phyloP scores from a whole-genome alignment of 306 rosid species.

The Trifolium repens region DNA sequence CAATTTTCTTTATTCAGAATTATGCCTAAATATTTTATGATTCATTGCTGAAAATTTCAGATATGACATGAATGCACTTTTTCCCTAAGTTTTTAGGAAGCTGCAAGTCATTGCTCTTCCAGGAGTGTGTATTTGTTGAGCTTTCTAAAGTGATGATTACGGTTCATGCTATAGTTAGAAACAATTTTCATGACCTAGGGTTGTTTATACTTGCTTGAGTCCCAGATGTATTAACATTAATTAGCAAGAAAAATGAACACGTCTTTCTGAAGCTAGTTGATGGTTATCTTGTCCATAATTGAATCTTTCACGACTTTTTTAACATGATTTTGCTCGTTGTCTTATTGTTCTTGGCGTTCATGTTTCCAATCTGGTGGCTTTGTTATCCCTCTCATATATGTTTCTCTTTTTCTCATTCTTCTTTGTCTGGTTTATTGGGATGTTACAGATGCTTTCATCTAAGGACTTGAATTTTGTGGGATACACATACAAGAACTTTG shows the following conservation, averaged over 20 bases:
- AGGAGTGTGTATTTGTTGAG: slow-evolving; percentile 11
- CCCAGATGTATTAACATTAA: slow-evolving; percentile 9
- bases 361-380: neutral
- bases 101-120: slow-evolving; percentile 1
- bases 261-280: slow-evolving; percentile 21
- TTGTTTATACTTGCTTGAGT: slow-evolving; percentile 12
- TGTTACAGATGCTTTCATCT: slow-evolving; percentile 90
- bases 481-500: slow-evolving; percentile 94
- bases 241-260: slow-evolving; percentile 3
- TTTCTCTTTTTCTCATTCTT: neutral
- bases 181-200: neutral
- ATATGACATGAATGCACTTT: slow-evolving; percentile 4
- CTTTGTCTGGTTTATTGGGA: slow-evolving; percentile 23
- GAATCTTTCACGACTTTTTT: neutral
- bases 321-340: neutral
- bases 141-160: slow-evolving; percentile 9
- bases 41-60: neutral
- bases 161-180: neutral
- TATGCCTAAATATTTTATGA: neutral
- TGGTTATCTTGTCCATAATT: slow-evolving; percentile 10
- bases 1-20: neutral
- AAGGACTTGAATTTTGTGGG: slow-evolving; percentile 97
- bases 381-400: neutral
- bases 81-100: slow-evolving; percentile 2
- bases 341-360: neutral